phyloP scores from a whole-genome alignment of 2,329 filamentous ascomycete species.

The Aspergillus brasiliensis region DNA sequence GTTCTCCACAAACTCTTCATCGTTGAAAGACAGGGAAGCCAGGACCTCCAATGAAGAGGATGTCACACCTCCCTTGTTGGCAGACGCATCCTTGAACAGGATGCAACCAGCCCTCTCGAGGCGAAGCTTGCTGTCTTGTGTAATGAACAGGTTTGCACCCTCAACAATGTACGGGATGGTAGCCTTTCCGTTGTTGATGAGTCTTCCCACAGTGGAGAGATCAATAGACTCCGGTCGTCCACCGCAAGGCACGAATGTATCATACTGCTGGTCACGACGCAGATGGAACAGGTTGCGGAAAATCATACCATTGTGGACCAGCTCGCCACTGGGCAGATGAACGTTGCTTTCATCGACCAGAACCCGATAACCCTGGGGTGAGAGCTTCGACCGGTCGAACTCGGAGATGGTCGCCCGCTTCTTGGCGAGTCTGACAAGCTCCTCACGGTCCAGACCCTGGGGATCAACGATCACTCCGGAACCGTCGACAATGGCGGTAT shows the following conservation, averaged over 20 bases:
- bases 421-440: constrained; percentile 82
- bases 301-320: constrained; percentile 84
- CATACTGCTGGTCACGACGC: constrained; percentile 73
- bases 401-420: constrained; percentile 85
- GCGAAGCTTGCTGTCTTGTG: constrained; percentile 93
- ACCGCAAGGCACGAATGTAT: constrained; percentile 93
- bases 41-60: constrained; percentile 96
- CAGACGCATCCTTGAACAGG: constrained; percentile 95
- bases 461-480: constrained; percentile 93
- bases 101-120: constrained; percentile 94
- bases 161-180: constrained; percentile 94
- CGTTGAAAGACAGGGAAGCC: constrained; percentile 91
- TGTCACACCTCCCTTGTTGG: constrained; percentile 98
- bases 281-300: constrained; percentile 99
- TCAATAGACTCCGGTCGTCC: constrained; percentile 97
- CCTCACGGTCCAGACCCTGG: constrained; percentile 79
- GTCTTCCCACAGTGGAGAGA: constrained; percentile 78
- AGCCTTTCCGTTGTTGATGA: constrained; percentile 87
- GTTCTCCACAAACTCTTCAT: constrained; percentile 81
- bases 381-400: constrained; percentile 84
- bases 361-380: constrained; percentile 83
- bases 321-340: constrained; percentile 82
- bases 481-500: constrained; percentile 93
- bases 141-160: constrained; percentile 97
- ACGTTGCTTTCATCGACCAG: constrained; percentile 89